Percentiles rank a stretch among this genome's conserved stretches.
phyloP scores from a whole-genome alignment of 805 yeast species.

The Lipomyces japonicus region DNA sequence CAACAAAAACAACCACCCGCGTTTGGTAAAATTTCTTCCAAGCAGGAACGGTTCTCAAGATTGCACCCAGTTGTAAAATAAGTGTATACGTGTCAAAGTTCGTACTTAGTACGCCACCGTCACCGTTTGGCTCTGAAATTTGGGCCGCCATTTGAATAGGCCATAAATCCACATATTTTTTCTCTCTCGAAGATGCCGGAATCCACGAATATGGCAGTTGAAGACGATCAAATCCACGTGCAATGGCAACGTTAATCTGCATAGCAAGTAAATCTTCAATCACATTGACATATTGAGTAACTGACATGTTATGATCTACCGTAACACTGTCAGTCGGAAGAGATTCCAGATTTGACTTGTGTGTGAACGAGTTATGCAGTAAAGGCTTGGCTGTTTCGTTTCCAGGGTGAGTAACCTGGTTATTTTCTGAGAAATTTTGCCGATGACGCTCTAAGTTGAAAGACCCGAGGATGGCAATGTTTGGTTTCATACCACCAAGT shows the following conservation, averaged over 20 bases:
- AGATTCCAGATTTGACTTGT: constrained; percentile 38
- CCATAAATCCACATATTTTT: constrained; percentile 72
- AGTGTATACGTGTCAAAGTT: constrained; percentile 95
- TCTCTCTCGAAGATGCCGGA: constrained; percentile 34
- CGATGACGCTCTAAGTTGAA: constrained; percentile 47
- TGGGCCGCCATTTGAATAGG: constrained; percentile 96
- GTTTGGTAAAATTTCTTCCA: constrained; percentile 78
- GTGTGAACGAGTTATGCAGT: constrained; percentile 21
- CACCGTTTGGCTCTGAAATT: constrained; percentile 61
- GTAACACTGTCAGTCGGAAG: constrained; percentile 79
- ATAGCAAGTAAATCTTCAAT: constrained; percentile 84
- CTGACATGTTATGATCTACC: constrained; percentile 62
- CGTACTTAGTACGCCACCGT: constrained; percentile 67
- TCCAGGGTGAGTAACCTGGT: constrained; percentile 6
- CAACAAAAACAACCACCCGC: constrained; percentile 88
- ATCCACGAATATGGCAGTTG: constrained; percentile 51
- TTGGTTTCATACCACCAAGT: constrained; percentile 97
- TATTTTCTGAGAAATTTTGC: constrained; percentile 2
- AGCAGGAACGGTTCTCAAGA: constrained; percentile 84
- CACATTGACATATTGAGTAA: constrained; percentile 85
- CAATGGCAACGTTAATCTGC: constrained; percentile 90
- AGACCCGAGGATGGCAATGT: constrained; percentile 87
- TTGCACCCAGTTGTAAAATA: constrained; percentile 90
- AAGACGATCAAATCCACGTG: constrained; percentile 74
- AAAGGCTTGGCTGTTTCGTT: constrained; percentile 2